A percentile compares a stretch with the other conserved stretches of the same genome.
phyloP scores from a whole-genome alignment of 352 stramenopile species.

The Phytopythium ostracodes region DNA sequence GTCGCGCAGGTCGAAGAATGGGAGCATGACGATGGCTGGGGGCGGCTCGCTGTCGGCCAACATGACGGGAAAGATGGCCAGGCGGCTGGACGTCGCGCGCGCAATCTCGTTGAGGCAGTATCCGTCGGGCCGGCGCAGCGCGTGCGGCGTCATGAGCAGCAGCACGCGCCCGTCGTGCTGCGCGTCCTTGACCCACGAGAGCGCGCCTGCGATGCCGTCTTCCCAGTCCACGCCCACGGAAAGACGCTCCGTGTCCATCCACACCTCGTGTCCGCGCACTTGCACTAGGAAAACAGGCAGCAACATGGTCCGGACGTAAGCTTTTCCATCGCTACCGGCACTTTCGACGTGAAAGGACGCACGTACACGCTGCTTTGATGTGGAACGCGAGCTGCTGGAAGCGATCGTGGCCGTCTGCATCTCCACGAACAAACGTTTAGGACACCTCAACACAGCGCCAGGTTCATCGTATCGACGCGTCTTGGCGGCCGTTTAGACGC shows the following conservation, averaged over 20 bases:
- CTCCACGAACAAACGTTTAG: not conserved
- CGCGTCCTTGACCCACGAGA: slow-evolving; percentile 69
- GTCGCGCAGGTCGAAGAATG: slow-evolving; percentile 72
- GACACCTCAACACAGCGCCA: too few species aligned
- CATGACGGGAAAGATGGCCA: slow-evolving; percentile 72
- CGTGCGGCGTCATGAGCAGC: slow-evolving; percentile 77
- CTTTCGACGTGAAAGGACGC: too few species aligned
- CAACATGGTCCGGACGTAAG: not conserved
- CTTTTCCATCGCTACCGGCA: too few species aligned
- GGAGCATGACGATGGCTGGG: slow-evolving; percentile 63
- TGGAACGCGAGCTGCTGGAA: slow-evolving; percentile 72
- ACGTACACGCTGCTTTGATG: slow-evolving; percentile 57
- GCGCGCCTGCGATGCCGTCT: slow-evolving; percentile 54
- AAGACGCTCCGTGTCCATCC: slow-evolving; percentile 69
- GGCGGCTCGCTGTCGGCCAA: slow-evolving; percentile 62
- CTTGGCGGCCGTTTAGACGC: not conserved
- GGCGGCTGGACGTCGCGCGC: slow-evolving; percentile 44
- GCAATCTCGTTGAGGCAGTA: slow-evolving; percentile 83
- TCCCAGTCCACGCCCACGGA: slow-evolving; percentile 75
- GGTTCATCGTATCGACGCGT: too few species aligned
- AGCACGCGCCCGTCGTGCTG: slow-evolving; percentile 66
- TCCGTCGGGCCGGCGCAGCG: slow-evolving; percentile 60
- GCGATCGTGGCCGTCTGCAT: slow-evolving; percentile 63
- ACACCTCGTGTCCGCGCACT: slow-evolving; percentile 53
- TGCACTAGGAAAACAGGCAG: slow-evolving; percentile 36